Evolutionary conservation across 1,139 yeast genomes (phyloP).

Genomic region (Candida pseudoviswanathii): DNA sequence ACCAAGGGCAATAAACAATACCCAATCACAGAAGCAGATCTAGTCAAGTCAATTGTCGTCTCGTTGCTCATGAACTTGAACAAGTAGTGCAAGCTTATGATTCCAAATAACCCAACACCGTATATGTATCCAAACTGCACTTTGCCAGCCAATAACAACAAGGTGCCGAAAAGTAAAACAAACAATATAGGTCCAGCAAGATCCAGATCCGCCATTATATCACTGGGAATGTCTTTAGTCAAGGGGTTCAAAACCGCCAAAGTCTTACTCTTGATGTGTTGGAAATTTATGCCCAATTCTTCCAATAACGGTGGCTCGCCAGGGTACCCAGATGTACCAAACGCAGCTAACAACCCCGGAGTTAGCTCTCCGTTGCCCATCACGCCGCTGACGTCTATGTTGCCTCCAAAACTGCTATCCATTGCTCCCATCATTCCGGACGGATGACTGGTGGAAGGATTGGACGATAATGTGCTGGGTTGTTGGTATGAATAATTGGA

Average conservation of each 20-base stretch:
- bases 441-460: conserved; percentile 5
- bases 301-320: conserved; percentile 92
- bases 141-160: conserved; percentile 81
- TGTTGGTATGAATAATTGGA: conserved; percentile 40
- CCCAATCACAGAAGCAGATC: conserved; percentile 91
- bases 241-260: conserved; percentile 83
- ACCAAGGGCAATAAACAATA: conserved; percentile 92
- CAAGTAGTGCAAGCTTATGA: conserved; percentile 77
- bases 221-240: conserved; percentile 58
- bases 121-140: conserved; percentile 96
- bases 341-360: conserved; percentile 84
- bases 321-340: conserved; percentile 90
- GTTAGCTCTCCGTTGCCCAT: conserved; percentile 62
- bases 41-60: conserved; percentile 59
- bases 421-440: conserved; percentile 32
- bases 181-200: conserved; percentile 94
- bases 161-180: conserved; percentile 85
- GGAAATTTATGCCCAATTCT: conserved; percentile 91
- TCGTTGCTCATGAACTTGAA: conserved; percentile 81
- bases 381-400: conserved; percentile 47
- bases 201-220: conserved; percentile 87
- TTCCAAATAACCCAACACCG: conserved; percentile 94
- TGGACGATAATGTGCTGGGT: conserved; percentile 16
- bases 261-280: conserved; percentile 84
- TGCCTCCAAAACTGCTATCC: conserved; percentile 42